Percentiles rank a stretch among this genome's conserved stretches.
Evolutionary conservation across 179 eudicot species (phyloP).

Genomic region (Sideroxylon spinosum): DNA sequence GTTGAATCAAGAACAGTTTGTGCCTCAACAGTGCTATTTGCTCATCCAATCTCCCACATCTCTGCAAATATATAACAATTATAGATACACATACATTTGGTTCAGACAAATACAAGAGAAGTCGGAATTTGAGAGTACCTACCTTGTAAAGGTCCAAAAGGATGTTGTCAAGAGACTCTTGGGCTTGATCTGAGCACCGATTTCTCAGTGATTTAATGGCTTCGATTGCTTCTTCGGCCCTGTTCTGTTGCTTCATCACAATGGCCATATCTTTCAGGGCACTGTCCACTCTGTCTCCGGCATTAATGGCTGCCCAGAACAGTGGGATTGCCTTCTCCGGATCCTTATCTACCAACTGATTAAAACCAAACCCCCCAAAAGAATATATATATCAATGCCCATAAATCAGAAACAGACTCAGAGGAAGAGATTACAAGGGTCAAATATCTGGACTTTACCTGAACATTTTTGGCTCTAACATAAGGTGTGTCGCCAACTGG

Average conservation of each 20-base stretch:
- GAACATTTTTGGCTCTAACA: constrained; percentile 90
- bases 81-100: neutral
- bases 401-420: neutral
- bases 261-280: constrained; percentile 95
- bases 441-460: constrained; percentile 36
- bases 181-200: constrained; percentile 90
- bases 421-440: neutral
- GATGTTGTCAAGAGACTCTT: constrained; percentile 91
- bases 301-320: constrained; percentile 95
- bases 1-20: constrained; percentile 73
- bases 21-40: constrained; percentile 65
- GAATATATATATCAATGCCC: neutral
- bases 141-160: constrained; percentile 88
- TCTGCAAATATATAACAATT: constrained; percentile 30
- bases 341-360: constrained; percentile 85
- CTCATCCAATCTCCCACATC: constrained; percentile 96
- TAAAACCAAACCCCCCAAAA: neutral
- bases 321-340: constrained; percentile 88
- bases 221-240: constrained; percentile 88
- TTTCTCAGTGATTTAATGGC: constrained; percentile 73
- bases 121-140: neutral
- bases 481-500: constrained; percentile 88
- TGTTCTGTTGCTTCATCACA: constrained; percentile 89
- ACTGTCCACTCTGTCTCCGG: constrained; percentile 93
- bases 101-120: neutral